Percentiles rank a stretch among this genome's conserved stretches.
Evolutionary conservation across 805 yeast species (phyloP).

Genomic region (Clavispora carvajalis): DNA sequence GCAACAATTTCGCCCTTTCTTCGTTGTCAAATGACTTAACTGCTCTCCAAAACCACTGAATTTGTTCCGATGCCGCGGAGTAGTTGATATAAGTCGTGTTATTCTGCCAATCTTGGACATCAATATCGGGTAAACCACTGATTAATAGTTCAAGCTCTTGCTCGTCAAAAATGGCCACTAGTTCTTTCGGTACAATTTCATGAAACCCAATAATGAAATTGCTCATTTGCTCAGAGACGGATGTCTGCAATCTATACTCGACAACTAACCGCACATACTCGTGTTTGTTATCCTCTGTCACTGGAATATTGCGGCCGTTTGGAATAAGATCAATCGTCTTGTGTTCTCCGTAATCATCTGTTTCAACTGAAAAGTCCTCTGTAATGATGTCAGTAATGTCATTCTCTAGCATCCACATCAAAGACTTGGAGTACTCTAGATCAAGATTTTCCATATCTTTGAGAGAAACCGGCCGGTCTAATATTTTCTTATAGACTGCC

Average conservation of each 20-base stretch:
- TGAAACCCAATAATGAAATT: constrained; percentile 83
- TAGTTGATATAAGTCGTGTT: constrained; percentile 80
- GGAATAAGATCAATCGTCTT: constrained; percentile 78
- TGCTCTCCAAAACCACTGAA: constrained; percentile 98
- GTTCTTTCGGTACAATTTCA: constrained; percentile 78
- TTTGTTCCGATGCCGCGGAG: constrained; percentile 74
- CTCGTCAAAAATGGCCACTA: constrained; percentile 86
- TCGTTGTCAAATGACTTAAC: constrained; percentile 90
- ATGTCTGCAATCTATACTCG: constrained; percentile 75
- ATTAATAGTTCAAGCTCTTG: constrained; percentile 90
- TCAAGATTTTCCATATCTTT: constrained; percentile 95
- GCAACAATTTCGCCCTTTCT: constrained; percentile 88
- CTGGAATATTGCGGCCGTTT: constrained; percentile 76
- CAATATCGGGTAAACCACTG: constrained; percentile 94
- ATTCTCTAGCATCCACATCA: constrained; percentile 94
- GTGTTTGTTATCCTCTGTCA: constrained; percentile 84
- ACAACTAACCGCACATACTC: constrained; percentile 85
- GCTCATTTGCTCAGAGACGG: constrained; percentile 84
- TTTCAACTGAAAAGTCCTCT: constrained; percentile 89
- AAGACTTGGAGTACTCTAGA: constrained; percentile 83
- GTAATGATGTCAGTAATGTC: constrained; percentile 94
- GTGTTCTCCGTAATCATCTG: constrained; percentile 90
- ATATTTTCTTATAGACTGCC: constrained; percentile 84
- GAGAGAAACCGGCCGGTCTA: constrained; percentile 74
- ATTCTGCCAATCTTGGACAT: constrained; percentile 92